phyloP scores from a whole-genome alignment of 2,329 filamentous ascomycete genomes.

The Hypoxylon sp. region DNA sequence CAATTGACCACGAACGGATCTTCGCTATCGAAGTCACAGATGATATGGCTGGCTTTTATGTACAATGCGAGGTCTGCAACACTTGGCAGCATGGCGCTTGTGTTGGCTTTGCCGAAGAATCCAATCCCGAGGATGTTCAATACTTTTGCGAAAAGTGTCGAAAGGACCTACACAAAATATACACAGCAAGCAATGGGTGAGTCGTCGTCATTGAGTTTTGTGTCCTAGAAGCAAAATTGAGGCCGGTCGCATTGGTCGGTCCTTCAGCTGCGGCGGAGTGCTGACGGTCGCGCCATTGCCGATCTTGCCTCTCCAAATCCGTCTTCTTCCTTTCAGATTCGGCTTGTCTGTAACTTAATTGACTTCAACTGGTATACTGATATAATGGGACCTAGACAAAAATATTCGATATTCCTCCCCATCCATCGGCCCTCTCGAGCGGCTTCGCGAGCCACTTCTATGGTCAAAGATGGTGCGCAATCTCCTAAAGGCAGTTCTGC shows the following conservation, averaged over 20 bases:
- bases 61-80: constrained; percentile 97
- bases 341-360: constrained; percentile 37
- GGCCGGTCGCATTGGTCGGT: constrained; percentile 37
- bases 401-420: constrained; percentile 76
- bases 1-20: constrained; percentile 70
- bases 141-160: constrained; percentile 98
- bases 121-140: constrained; percentile 83
- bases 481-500: constrained; percentile 68
- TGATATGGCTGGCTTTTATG: constrained; percentile 93
- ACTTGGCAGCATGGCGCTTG: constrained; percentile 99
- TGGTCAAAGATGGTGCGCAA: constrained; percentile 73
- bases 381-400: constrained; percentile 65
- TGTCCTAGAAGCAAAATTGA: constrained; percentile 23
- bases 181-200: constrained; percentile 87
- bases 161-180: constrained; percentile 90
- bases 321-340: constrained; percentile 36
- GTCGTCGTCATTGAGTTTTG: constrained; percentile 53
- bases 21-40: constrained; percentile 77
- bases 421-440: constrained; percentile 70
- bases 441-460: constrained; percentile 74
- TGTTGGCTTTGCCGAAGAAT: constrained; percentile 94
- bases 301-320: constrained; percentile 47
- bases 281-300: constrained; percentile 48
- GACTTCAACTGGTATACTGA: constrained; percentile 55
- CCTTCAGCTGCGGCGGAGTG: constrained; percentile 49